phyloP scores from a whole-genome alignment of 2,329 filamentous ascomycete species.

The Nigrograna mackinnonii region DNA sequence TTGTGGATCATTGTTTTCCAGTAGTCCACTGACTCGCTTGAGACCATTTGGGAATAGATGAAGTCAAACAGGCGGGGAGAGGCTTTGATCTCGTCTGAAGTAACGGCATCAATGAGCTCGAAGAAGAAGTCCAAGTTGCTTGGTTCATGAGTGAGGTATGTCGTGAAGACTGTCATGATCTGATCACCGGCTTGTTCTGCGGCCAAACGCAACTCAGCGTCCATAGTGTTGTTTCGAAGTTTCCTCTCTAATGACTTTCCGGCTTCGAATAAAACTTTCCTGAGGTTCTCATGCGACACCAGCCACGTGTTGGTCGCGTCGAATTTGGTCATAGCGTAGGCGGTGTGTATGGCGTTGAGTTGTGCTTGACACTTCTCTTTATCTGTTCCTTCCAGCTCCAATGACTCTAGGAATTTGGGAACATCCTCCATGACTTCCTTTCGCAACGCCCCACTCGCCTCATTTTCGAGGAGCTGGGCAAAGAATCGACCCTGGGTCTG shows the following conservation, averaged over 20 bases:
- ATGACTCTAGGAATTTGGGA: constrained; percentile 69
- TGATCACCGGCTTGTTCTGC: constrained; percentile 90
- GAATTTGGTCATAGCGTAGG: constrained; percentile 75
- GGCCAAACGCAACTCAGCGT: constrained; percentile 74
- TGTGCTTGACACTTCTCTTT: constrained; percentile 75
- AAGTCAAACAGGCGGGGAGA: constrained; percentile 78
- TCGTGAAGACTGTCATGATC: constrained; percentile 81
- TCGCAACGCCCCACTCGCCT: constrained; percentile 74
- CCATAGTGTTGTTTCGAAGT: constrained; percentile 70
- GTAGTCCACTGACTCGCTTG: constrained; percentile 81
- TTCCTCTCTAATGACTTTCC: constrained; percentile 80
- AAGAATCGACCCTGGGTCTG: constrained; percentile 89
- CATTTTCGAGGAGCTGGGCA: constrained; percentile 79
- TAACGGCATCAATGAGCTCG: constrained; percentile 80
- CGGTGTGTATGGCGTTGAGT: constrained; percentile 85
- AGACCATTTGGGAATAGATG: constrained; percentile 84
- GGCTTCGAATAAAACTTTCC: constrained; percentile 63
- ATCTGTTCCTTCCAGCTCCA: constrained; percentile 65
- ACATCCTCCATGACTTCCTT: constrained; percentile 75
- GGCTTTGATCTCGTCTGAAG: constrained; percentile 77
- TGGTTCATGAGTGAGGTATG: constrained; percentile 74
- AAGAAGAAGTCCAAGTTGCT: constrained; percentile 84
- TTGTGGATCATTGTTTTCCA: constrained; percentile 81
- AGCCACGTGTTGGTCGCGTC: constrained; percentile 70
- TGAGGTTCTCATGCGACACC: constrained; percentile 56